Base-by-base conservation (phyloP, 2,329 filamentous ascomycete genomes). In the Parasarocladium wereldwijsianum region DNA sequence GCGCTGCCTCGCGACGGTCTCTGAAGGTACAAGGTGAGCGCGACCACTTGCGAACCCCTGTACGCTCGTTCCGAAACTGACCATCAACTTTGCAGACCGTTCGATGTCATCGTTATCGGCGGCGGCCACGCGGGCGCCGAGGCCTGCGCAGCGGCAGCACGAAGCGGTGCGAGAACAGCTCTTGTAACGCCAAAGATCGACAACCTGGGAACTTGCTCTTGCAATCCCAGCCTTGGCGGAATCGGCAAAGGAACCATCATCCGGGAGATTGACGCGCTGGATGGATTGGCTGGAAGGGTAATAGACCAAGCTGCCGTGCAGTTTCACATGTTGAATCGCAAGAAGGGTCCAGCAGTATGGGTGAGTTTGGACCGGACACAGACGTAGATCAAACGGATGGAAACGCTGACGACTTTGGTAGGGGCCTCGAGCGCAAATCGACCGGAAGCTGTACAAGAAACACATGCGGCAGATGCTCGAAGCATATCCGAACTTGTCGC, bases 171-270 rank as follows among this genome's bases (percentile, higher is more conserved):
- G 29, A 75, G 76, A 43, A 96, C 90, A 24, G 87, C 80, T 2
- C 69, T 98, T 40, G 66, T 98, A 28, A 98, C 90, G 2, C 90
- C 87, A 3, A 84, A 80, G 36, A 54, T 83, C 34, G 76, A 86
- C 35, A 93, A 94, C 43, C 74, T 96, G 13, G 87, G 87, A 32
- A 83, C 90, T 17, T 96, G 87, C 58, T 94, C 86, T 20, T 96
- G 87, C 58, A 96, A 96, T 50, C 87, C 87, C 2, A 93, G 84
- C 39, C 93, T 98, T 47, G 90, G 90, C 22, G 90, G 90, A n/a
- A 96, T 98, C 42, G 90, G 90, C 25, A 98, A 98, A 51, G 90
- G 90, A 11, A 96, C 83, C 8, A 94, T 98, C 62, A 62, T 98
- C 29, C 76, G 87, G 24, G 90, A 98, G 54, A 77, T 98, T 18